A percentile compares a stretch with the other conserved stretches of the same genome.
phyloP scores from a whole-genome alignment of 2,329 filamentous ascomycete species.

The Diaporthe sp. region DNA sequence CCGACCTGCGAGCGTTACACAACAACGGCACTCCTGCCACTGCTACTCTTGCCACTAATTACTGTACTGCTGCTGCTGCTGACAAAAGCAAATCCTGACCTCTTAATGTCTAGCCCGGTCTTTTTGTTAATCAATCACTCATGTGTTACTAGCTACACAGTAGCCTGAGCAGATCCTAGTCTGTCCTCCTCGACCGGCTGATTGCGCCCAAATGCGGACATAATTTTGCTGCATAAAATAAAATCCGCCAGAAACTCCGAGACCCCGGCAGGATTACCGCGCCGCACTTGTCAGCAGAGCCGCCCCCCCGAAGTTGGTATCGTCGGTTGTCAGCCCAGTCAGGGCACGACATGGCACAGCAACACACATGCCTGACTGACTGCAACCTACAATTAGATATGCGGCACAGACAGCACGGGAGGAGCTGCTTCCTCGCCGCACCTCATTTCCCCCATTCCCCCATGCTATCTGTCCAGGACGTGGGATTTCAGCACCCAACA shows the following conservation, averaged over 20 bases:
- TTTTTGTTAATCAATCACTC: neutral
- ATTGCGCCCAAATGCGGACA: slow-evolving; percentile 1
- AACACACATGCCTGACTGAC: neutral
- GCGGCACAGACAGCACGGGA: neutral
- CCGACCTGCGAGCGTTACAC: slow-evolving; percentile 2
- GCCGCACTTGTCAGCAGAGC: slow-evolving; percentile 20
- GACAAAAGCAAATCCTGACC: slow-evolving; percentile 2
- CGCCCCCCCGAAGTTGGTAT: slow-evolving; percentile 6
- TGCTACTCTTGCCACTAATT: neutral
- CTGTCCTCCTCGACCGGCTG: too few species aligned
- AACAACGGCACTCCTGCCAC: too few species aligned
- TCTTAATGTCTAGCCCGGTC: neutral
- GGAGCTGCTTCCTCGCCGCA: slow-evolving; percentile 1
- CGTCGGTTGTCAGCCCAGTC: slow-evolving; percentile 7
- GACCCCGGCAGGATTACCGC: slow-evolving; percentile 11
- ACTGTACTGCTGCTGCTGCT: neutral
- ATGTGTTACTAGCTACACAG: too few species aligned
- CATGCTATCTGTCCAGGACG: neutral
- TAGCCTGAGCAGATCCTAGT: neutral
- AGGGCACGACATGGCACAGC: neutral
- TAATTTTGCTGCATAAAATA: neutral
- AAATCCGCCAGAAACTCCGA: slow-evolving; percentile 18
- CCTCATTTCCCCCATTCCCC: neutral
- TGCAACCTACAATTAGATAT: neutral
- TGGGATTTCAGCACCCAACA: neutral